phyloP scores from a whole-genome alignment of 768 basidiomycete species.

The Leucogyrophana mollusca region DNA sequence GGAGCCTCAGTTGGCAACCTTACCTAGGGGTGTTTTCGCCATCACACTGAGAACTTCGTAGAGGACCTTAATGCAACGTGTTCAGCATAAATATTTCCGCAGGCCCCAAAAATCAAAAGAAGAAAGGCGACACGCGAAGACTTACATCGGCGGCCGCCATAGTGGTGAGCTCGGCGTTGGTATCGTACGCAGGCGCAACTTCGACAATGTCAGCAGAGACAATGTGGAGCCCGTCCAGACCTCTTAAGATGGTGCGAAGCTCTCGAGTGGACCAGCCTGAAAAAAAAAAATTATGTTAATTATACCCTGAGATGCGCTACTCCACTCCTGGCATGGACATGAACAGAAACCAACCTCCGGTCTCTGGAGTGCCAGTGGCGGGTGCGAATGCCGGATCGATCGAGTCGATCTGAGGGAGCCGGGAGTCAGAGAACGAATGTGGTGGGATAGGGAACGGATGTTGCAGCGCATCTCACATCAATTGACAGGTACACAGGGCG shows the following conservation, averaged over 20 bases:
- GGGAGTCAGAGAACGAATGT: not conserved
- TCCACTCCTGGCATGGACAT: too few species aligned
- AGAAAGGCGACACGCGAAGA: conserved; percentile 10
- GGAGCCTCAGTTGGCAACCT: conserved; percentile 30
- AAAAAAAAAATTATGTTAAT: not conserved
- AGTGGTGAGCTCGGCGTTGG: conserved; percentile 60
- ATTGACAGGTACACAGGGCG: conserved; percentile 78
- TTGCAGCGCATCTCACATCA: conserved; percentile 46
- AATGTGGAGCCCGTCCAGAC: conserved; percentile 71
- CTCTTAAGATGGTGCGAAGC: conserved; percentile 71
- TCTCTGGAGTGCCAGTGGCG: conserved; percentile 83
- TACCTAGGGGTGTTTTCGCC: conserved; percentile 77
- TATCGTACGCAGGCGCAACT: conserved; percentile 80
- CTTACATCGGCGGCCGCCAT: conserved; percentile 63
- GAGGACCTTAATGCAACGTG: conserved; percentile 47
- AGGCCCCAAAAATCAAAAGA: conserved; percentile 9
- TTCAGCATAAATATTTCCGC: conserved; percentile 8
- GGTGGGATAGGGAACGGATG: conserved; percentile 1
- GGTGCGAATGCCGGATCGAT: conserved; percentile 83
- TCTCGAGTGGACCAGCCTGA: conserved; percentile 76
- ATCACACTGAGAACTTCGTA: conserved; percentile 77
- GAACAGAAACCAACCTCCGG: conserved; percentile 48
- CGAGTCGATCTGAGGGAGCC: conserved; percentile 57
- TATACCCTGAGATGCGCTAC: too few species aligned
- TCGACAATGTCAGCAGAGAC: conserved; percentile 85